phyloP scores from a whole-genome alignment of 1,284 basidiomycete genomes.

The Malassezia brasiliensis region DNA sequence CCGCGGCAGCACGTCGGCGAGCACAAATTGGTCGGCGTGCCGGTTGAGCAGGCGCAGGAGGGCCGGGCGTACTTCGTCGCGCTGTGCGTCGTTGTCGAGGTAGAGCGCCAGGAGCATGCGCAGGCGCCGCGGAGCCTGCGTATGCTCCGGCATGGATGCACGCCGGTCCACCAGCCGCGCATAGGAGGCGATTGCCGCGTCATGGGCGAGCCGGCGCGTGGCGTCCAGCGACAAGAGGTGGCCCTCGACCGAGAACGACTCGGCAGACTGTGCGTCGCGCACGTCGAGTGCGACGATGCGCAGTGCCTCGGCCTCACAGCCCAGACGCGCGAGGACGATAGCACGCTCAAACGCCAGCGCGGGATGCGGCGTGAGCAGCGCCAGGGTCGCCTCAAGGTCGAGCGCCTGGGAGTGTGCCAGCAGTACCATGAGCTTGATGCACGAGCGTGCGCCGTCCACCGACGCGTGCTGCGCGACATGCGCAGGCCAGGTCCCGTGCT shows the following conservation, averaged over 20 bases:
- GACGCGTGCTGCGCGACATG: neutral
- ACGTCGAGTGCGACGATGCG: conserved; percentile 26
- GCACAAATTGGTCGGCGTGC: conserved; percentile 28
- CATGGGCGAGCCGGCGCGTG: conserved; percentile 23
- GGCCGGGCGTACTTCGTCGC: conserved; percentile 24
- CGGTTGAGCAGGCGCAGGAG: conserved; percentile 35
- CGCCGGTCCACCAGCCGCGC: neutral
- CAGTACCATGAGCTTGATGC: conserved; percentile 32
- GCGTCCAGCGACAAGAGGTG: conserved; percentile 28
- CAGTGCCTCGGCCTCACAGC: conserved; percentile 27
- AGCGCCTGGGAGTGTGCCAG: conserved; percentile 29
- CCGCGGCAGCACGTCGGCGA: conserved; percentile 25
- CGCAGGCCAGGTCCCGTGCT: neutral
- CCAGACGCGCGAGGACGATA: conserved; percentile 30
- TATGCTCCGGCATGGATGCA: too few relatives aligned
- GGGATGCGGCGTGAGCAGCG: conserved; percentile 11
- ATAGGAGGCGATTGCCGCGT: neutral
- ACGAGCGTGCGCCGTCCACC: conserved; percentile 3
- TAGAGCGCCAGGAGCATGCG: neutral
- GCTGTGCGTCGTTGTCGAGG: neutral
- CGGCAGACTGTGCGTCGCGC: conserved; percentile 32
- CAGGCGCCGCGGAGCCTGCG: neutral
- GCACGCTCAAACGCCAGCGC: conserved; percentile 26
- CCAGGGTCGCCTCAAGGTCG: conserved; percentile 17
- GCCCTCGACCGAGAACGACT: conserved; percentile 36